Conservation (phyloP, 2,329 filamentous ascomycete species). For the Magnaporthales sp. region DNA sequence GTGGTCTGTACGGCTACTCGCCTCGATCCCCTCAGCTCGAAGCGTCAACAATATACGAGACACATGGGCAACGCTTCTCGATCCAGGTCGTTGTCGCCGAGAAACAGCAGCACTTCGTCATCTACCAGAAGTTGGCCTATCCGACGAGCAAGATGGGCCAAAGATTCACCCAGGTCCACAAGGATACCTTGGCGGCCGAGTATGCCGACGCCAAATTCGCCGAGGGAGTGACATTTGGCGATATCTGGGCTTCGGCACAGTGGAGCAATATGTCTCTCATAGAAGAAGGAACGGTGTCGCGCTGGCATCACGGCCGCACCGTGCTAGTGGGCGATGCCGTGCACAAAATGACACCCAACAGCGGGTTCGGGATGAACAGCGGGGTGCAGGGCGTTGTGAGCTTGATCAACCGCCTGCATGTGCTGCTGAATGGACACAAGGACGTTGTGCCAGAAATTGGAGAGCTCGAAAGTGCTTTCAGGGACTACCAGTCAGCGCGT, state of each 20-base stretch:
- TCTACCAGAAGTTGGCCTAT: not conserved
- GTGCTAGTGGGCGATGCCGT: slow-evolving; percentile 7
- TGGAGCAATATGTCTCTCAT: not conserved
- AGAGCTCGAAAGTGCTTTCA: not conserved
- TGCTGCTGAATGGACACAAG: not conserved
- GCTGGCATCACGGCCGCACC: slow-evolving; percentile 88
- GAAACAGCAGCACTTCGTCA: not conserved
- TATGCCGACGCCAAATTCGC: slow-evolving; percentile 3
- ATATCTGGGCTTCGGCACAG: slow-evolving; percentile 62
- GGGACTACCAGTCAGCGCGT: not conserved
- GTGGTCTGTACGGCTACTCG: not conserved
- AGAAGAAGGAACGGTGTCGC: slow-evolving; percentile 71
- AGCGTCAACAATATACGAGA: not conserved
- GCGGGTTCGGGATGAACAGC: slow-evolving; percentile 3
- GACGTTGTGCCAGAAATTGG: not conserved
- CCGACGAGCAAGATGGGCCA: not conserved
- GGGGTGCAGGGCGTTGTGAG: slow-evolving; percentile 4
- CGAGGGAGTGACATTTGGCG: not conserved
- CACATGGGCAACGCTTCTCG: not conserved
- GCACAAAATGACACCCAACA: slow-evolving; percentile 9
- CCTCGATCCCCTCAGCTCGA: not conserved
- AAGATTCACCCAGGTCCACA: slow-evolving; percentile 9
- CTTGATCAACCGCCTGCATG: slow-evolving; percentile 4
- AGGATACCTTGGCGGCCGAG: slow-evolving; percentile 3
- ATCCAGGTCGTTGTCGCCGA: not conserved